Evolutionary conservation across 176 grass and related monocot species (phyloP).

Genomic region (Tillandsia fasciculata): DNA sequence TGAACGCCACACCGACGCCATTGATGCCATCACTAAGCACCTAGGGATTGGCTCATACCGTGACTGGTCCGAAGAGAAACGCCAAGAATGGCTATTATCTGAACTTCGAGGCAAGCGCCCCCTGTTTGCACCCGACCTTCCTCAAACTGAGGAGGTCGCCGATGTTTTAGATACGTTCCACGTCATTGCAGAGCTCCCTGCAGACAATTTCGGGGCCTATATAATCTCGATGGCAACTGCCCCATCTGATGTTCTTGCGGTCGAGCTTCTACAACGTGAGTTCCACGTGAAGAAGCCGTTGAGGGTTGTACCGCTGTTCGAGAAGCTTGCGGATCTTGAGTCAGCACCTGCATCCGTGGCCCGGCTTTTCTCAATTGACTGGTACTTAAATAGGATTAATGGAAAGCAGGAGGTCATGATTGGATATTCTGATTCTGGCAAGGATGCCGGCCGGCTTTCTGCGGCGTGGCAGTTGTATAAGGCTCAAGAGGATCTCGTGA

Average conservation of each 20-base stretch:
- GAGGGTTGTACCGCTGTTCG: slow-evolving; percentile 91
- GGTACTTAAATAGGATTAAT: slow-evolving; percentile 85
- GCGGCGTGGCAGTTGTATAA: slow-evolving; percentile 98
- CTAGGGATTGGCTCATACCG: slow-evolving; percentile 87
- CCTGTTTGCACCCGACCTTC: slow-evolving; percentile 84
- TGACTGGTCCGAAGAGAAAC: slow-evolving; percentile 93
- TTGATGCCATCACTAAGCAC: slow-evolving; percentile 84
- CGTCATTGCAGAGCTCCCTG: slow-evolving; percentile 72
- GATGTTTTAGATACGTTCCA: slow-evolving; percentile 88
- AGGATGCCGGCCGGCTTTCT: slow-evolving; percentile 91
- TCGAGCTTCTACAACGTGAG: slow-evolving; percentile 80
- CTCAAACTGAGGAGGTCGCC: slow-evolving; percentile 70
- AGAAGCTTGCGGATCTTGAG: slow-evolving; percentile 94
- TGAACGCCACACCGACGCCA: slow-evolving; percentile 88
- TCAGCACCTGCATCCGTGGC: slow-evolving; percentile 77
- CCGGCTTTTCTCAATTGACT: slow-evolving; percentile 87
- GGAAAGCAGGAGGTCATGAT: slow-evolving; percentile 99
- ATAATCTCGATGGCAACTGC: slow-evolving; percentile 97
- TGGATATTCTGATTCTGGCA: slow-evolving; percentile 96
- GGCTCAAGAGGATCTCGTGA: slow-evolving; percentile 92
- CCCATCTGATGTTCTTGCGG: slow-evolving; percentile 95
- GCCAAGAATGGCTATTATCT: slow-evolving; percentile 79
- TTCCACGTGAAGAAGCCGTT: slow-evolving; percentile 68
- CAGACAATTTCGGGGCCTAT: slow-evolving; percentile 89
- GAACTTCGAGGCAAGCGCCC: slow-evolving; percentile 86